A percentile compares a stretch with the other conserved stretches of the same genome.
These are phyloP conservation scores for Backusella morwellensis DNA, from an alignment of 192 early-diverging fungal genomes.

Conservation along the genomic window DNA sequence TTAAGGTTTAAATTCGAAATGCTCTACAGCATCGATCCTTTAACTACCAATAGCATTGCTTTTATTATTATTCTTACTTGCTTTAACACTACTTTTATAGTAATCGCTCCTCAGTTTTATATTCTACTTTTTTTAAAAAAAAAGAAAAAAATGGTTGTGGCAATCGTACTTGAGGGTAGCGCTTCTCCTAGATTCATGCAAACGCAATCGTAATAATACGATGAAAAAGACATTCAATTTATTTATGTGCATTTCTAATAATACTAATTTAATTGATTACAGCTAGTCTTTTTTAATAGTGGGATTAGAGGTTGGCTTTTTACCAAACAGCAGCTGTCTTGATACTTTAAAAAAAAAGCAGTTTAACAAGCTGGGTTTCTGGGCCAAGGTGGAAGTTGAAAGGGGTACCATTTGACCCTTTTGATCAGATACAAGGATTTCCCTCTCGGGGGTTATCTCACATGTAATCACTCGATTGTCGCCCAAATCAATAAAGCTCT, in stretches of 20 bases:
- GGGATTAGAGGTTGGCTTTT: not conserved
- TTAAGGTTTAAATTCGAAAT: not conserved
- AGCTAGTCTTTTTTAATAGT: not conserved
- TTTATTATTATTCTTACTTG: not conserved
- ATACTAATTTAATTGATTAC: not conserved
- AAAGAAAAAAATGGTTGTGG: not conserved
- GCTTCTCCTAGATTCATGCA: not conserved
- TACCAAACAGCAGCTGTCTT: not conserved
- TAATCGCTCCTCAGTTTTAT: not conserved
- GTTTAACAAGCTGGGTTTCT: not conserved
- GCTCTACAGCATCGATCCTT: not conserved
- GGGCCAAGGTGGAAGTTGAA: not conserved
- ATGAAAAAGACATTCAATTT: not conserved
- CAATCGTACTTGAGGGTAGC: not conserved
- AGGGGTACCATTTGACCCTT: not conserved
- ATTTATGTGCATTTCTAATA: not conserved
- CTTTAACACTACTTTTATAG: not conserved
- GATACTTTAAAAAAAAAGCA: not conserved
- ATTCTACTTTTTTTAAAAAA: not conserved
- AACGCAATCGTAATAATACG: not conserved
- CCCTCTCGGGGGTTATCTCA: slow-evolving; percentile 1
- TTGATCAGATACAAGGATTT: slow-evolving; percentile 1
- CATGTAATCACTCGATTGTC: not conserved
- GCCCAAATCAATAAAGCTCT: slow-evolving; percentile 1
- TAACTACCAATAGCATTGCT: not conserved